Evolutionary conservation across 495 filamentous ascomycete genomes (phyloP).

Genomic region (Penicillium desertorum): DNA sequence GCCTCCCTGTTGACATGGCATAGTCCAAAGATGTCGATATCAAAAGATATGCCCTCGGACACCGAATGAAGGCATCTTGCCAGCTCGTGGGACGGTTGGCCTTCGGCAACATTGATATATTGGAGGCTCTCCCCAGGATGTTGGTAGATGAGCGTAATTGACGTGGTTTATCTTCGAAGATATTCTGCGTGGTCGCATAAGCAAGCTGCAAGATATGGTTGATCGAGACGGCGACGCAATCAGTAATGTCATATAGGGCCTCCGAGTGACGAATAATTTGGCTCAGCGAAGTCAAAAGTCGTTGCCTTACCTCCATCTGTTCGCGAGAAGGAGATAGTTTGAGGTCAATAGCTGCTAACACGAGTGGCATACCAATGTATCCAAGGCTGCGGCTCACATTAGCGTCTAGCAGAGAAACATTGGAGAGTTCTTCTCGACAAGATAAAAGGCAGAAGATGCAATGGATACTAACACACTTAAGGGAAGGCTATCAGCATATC

Average conservation of each 20-base stretch:
- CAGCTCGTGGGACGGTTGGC: conserved; percentile 24
- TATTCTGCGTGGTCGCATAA: conserved; percentile 30
- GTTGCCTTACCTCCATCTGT: conserved; percentile 23
- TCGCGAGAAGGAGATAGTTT: conserved; percentile 32
- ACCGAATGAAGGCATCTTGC: conserved; percentile 34
- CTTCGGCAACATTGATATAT: not conserved
- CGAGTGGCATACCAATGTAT: conserved; percentile 37
- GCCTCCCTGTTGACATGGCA: conserved; percentile 26
- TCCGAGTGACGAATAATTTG: conserved; percentile 35
- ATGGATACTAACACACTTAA: conserved; percentile 31
- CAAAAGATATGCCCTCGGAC: conserved; percentile 36
- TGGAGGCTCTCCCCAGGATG: not conserved
- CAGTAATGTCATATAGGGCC: conserved; percentile 35
- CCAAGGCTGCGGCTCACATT: conserved; percentile 20
- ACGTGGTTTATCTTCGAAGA: conserved; percentile 19
- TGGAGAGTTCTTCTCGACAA: not conserved
- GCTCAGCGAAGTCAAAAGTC: conserved; percentile 28
- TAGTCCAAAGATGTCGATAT: conserved; percentile 38
- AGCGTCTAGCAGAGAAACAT: not conserved
- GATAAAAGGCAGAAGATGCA: not conserved
- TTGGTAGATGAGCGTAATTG: not conserved
- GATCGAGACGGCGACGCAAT: conserved; percentile 31
- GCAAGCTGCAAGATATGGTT: conserved; percentile 38
- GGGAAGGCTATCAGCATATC: conserved; percentile 27
- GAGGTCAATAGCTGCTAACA: conserved; percentile 37